Evolutionary conservation across 805 yeast genomes (phyloP).

Genomic region (Saccharomyces eubayanus): DNA sequence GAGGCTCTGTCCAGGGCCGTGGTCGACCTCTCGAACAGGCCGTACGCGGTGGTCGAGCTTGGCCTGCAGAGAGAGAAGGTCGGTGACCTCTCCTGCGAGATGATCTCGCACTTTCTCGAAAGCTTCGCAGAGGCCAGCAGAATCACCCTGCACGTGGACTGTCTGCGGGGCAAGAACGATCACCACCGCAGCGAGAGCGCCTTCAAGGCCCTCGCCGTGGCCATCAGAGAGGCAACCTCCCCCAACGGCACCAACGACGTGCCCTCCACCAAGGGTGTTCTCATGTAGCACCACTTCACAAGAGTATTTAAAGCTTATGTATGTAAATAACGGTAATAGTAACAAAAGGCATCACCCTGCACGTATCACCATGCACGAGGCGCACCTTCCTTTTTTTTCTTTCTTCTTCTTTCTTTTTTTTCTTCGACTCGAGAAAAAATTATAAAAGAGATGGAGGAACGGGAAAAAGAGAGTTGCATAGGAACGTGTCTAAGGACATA

Average conservation of each 20-base stretch:
- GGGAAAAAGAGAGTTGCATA: background rate
- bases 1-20: slow-evolving; percentile 95
- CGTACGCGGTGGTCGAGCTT: slow-evolving; percentile 81
- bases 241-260: slow-evolving; percentile 82
- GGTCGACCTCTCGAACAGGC: slow-evolving; percentile 90
- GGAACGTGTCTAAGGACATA: background rate
- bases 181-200: slow-evolving; percentile 96
- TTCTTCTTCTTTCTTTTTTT: background rate
- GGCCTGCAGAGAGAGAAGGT: slow-evolving; percentile 88
- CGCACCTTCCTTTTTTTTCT: background rate
- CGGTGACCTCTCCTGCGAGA: slow-evolving; percentile 87
- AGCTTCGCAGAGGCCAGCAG: slow-evolving; percentile 90
- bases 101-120: slow-evolving; percentile 96
- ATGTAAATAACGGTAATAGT: background rate
- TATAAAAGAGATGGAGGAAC: background rate
- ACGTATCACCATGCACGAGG: background rate
- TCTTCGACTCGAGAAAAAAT: background rate
- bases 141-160: slow-evolving; percentile 88
- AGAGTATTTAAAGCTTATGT: background rate
- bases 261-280: slow-evolving; percentile 94
- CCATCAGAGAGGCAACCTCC: slow-evolving; percentile 77
- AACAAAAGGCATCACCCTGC: background rate
- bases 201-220: slow-evolving; percentile 91
- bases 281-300: slow-evolving; percentile 38
- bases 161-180: slow-evolving; percentile 87